Percentiles rank a stretch among this genome's conserved stretches.
Conservation (phyloP, 495 filamentous ascomycete species). For the Penicillium waksmanii region DNA sequence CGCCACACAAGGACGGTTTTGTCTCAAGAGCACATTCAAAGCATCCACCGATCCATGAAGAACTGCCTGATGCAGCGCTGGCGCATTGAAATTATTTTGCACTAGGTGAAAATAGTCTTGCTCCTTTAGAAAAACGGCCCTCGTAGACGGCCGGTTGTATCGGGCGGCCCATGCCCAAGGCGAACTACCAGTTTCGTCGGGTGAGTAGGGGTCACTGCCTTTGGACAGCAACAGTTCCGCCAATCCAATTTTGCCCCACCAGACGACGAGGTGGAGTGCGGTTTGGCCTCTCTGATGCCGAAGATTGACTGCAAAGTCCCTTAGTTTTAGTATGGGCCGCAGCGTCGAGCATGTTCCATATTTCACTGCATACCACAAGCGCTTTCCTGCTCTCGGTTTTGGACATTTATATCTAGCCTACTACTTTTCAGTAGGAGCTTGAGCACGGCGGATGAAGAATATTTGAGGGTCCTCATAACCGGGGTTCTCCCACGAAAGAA, state of each 20-base stretch:
- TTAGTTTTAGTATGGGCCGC: slow-evolving; percentile 2
- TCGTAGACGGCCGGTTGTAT: slow-evolving; percentile 1
- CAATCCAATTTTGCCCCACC: slow-evolving; percentile 13
- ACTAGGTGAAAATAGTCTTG: neutral
- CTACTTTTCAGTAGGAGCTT: slow-evolving; percentile 3
- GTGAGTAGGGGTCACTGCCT: slow-evolving; percentile 10
- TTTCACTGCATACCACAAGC: slow-evolving; percentile 18
- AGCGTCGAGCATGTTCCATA: slow-evolving; percentile 4
- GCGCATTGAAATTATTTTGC: neutral
- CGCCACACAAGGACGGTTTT: neutral
- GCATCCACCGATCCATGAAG: neutral
- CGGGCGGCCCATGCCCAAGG: slow-evolving; percentile 8
- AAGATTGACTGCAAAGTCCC: slow-evolving; percentile 3
- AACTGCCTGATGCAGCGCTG: neutral
- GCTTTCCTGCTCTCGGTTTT: slow-evolving; percentile 10
- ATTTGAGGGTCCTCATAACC: slow-evolving; percentile 14
- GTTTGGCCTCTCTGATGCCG: slow-evolving; percentile 8
- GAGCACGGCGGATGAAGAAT: slow-evolving; percentile 8
- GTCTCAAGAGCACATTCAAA: neutral
- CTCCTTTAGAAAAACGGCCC: neutral
- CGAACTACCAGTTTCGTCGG: slow-evolving; percentile 13
- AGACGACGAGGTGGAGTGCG: slow-evolving; percentile 16
- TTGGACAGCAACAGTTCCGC: slow-evolving; percentile 12
- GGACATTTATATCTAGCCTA: slow-evolving; percentile 11
- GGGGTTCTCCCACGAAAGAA: slow-evolving; percentile 15